Evolutionary conservation across 2,329 filamentous ascomycete genomes (phyloP).

Genomic region (Aureobasidium pullulans): DNA sequence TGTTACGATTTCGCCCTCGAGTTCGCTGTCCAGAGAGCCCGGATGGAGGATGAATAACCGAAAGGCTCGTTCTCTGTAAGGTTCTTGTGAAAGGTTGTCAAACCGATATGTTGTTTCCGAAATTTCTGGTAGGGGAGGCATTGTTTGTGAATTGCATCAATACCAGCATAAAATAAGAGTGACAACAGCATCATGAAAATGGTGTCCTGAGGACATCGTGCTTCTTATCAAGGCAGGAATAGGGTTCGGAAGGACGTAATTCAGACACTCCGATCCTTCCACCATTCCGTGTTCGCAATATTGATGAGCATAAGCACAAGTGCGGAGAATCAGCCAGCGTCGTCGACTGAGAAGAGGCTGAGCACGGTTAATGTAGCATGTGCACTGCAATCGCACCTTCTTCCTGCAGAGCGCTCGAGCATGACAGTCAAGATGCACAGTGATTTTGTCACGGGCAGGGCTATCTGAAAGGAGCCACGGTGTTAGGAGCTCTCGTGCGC

Average conservation of each 20-base stretch:
- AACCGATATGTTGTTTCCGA: neutral
- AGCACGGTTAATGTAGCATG: neutral
- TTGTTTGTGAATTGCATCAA: neutral
- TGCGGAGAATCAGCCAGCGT: neutral
- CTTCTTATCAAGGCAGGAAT: neutral
- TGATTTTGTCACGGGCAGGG: neutral
- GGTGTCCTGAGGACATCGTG: neutral
- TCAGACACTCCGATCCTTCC: neutral
- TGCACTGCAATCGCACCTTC: too few species aligned
- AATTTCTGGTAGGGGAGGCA: neutral
- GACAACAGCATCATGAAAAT: neutral
- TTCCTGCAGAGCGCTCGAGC: neutral
- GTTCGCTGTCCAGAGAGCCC: neutral
- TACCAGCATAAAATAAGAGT: too few species aligned
- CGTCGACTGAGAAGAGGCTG: neutral
- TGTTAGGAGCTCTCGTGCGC: neutral
- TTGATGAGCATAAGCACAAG: neutral
- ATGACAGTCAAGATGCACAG: neutral
- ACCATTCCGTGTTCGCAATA: neutral
- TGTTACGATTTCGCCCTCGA: neutral
- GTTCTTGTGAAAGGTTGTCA: neutral
- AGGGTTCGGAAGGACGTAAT: neutral
- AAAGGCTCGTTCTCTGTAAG: neutral
- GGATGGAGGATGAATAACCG: neutral
- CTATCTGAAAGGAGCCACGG: too few species aligned